Evolutionary conservation across 805 yeast genomes (phyloP), one percentile per base, ranked within the genome.

Genomic region (Kuraishia hungarica): DNA sequence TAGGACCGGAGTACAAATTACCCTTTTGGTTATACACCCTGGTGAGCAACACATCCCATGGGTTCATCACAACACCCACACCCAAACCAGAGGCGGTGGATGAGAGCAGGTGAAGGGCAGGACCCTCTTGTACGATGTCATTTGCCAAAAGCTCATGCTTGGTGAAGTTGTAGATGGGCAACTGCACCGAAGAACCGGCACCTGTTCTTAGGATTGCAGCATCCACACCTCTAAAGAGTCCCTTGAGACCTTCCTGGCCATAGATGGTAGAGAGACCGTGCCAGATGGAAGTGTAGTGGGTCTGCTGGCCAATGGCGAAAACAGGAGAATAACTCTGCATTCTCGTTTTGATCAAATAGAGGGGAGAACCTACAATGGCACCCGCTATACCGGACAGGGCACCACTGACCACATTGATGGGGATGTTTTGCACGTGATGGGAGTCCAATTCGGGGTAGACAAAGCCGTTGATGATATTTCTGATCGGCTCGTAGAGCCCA

Each of bases 1-100:
- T 61, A 1, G 97, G 96, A 10, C 96, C 96, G 53, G 74, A 78
- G 72, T 94, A 94, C 54, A 87, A 79, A 64, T 88, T 79, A 52
- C 96, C 97, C 70, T 86, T 88, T 69, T 94, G 98, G 71, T 94
- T 94, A 72, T 93, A 94, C 68, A 94, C 86, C 74, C 99, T 82
- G 1, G 99, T 94, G 72, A 94, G 76, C 53, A 94, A 80, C 50
- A 94, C 98, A 70, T 94, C 99, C 82, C 97, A 91, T 17, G 99
- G 98, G 68, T 92, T 94, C 97, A 94, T 93, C 35, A 89, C 96
- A 21, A 92, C 76, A 53, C 96, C 92, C 35, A 94, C 98, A 62
- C 97, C 97, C 48, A 91, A 67, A 50, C 99, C 99, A 7, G 97
- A 85, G 59, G 79, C 72, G 1, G 92, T 82, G 49, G 91, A 82